Evolutionary conservation across 2,329 filamentous ascomycete genomes (phyloP), one percentile per base, ranked within the genome.

Genomic region (Xenoacremonium recifei): DNA sequence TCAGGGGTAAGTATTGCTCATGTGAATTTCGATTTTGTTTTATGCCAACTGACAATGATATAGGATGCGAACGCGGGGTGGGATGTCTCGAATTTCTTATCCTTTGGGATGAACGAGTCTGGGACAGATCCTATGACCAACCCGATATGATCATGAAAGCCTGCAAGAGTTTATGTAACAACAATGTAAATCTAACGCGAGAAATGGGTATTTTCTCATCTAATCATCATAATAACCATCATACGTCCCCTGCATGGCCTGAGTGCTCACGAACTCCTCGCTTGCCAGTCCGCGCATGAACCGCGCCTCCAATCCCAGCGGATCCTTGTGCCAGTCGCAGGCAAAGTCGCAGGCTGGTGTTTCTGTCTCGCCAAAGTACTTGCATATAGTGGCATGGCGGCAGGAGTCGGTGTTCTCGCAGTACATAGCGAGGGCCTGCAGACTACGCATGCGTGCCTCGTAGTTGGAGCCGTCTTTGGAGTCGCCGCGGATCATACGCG

Each of bases 311-410:
- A 90, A 62, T 13, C 69, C 76, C 29, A 68, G 63, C 1, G 72
- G 58, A 57, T 90, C 84, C 64, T 89, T 90, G 60, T 89, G 87
- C 69, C 80, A 86, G 61, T 91, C 87, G 57, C 87, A 91, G 3
- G 87, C 87, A 68, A 78, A 87, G 51, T 89, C 80, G 55, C 87
- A 91, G 16, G 70, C 69, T 2, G 80, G 78, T 11, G 67, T 62
- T 32, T 68, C 59, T 13, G 61, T 63, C 60, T 92, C 87, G 3
- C 85, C 87, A 67, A 93, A 95, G 59, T 93, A 92, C 37, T 76
- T 75, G 50, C 80, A 84, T 41, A 95, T 89, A 18, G 84, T 64
- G 35, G 78, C 75, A 59, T 97, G 92, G 35, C 90, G 77, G 59
- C 92, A 97, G 10, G 70, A 69, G 10, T 70, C 73, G 1, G 82